Evolutionary conservation across 2,329 filamentous ascomycete species (phyloP), one percentile per base, ranked within the genome.

Genomic region (Claviceps sp.): DNA sequence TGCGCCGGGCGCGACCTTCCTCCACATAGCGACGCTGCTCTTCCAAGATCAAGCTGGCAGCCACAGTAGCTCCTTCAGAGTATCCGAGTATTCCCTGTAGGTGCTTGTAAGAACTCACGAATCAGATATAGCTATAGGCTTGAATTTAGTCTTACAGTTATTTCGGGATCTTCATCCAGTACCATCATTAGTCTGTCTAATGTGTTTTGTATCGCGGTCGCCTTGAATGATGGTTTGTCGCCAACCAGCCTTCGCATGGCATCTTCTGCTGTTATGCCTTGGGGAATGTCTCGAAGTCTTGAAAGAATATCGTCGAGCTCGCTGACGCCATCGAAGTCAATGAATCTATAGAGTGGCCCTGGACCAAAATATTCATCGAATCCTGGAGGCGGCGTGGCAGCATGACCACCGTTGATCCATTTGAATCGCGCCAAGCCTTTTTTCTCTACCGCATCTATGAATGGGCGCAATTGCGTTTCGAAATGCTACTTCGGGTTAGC

Each of bases 1-100:
- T 41, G 20, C 48, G 50, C 24, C 51, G 52, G 13, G 30, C 30
- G 34, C 52, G 37, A 34, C 47, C 54, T 5, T 41, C 20, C n/a
- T 37, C 45, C 22, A 50, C 22, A 20, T 34, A 46, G 8, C 40
- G 41, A 22, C 37, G 49, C 40, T 52, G 63, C 58, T 77, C 74
- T 47, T 76, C 70, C 13, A 78, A 61, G 6, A 78, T 62, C 11
- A 76, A 60, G 1, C 72, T 76, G 0, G 71, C 71, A 1, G 76
- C 77, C 37, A 79, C 70, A 0, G 72, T 73, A 1, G 77, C 76
- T 5, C 77, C 77, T 60, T 81, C 77, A 0, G 75, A 79, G 57
- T 80, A 81, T 2, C 77, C 77, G 37, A 81, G 68, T 47, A 81
- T 72, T 6, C 73, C 77, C 54, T 60, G 41, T 14, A 11, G 6